These are phyloP conservation scores for Fagopyrum tataricum DNA, from an alignment of 148 eudicot species.

Conservation along the genomic window DNA sequence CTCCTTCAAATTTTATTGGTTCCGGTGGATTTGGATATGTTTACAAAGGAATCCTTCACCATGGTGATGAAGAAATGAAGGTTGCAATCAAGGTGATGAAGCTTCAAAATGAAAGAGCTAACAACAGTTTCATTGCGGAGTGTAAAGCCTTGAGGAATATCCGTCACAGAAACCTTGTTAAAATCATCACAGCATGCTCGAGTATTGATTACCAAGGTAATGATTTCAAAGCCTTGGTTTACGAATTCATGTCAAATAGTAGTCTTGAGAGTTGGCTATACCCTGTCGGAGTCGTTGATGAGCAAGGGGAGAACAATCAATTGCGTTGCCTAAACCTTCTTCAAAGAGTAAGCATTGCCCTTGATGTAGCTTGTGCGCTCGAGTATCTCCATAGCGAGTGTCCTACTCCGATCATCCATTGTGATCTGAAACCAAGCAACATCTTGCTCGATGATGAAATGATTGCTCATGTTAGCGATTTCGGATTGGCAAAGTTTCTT, in stretches of 20 bases:
- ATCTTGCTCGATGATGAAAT: conserved; percentile 30
- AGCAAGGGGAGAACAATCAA: neutral
- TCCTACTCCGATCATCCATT: conserved; percentile 24
- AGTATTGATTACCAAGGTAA: conserved; percentile 19
- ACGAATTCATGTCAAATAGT: conserved; percentile 21
- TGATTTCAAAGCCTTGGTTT: conserved; percentile 18
- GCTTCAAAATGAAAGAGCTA: conserved; percentile 9
- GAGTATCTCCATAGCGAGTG: conserved; percentile 35
- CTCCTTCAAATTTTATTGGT: conserved; percentile 18
- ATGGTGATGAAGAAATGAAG: neutral
- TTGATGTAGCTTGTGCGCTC: conserved; percentile 34
- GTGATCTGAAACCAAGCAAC: conserved; percentile 38
- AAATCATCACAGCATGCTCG: conserved; percentile 20
- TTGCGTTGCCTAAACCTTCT: conserved; percentile 18
- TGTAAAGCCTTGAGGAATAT: conserved; percentile 21
- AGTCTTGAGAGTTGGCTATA: conserved; percentile 22
- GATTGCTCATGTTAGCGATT: conserved; percentile 39
- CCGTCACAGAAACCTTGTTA: conserved; percentile 21
- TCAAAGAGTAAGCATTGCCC: conserved; percentile 18
- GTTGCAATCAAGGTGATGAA: conserved; percentile 22
- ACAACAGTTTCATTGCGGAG: conserved; percentile 18
- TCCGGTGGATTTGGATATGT: conserved; percentile 25
- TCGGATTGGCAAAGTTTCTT: conserved; percentile 35
- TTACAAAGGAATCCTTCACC: conserved; percentile 19
- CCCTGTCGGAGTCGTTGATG: neutral